Evolutionary conservation across 1,139 yeast genomes (phyloP), one percentile per base, ranked within the genome.

Genomic region (Yarrowia galli): DNA sequence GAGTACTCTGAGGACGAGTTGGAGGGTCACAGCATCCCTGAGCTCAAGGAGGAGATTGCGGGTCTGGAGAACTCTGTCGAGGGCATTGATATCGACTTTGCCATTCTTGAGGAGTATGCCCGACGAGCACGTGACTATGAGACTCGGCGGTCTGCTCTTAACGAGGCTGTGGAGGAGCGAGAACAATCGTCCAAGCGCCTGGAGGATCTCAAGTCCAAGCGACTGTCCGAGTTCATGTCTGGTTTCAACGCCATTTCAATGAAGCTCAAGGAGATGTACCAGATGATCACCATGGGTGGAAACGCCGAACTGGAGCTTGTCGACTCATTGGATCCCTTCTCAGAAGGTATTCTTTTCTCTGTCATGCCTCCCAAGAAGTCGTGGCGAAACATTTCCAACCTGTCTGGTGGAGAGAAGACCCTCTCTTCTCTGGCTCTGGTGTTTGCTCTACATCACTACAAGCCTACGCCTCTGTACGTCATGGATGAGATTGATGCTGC

Each of bases 401-500:
- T 96, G 70, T 92, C 98, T 1, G 99, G 99, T 70, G 99, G 99
- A 72, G 99, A 96, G 74, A 96, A 96, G 79, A 96, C 99, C 0
- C 83, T 96, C 72, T 90, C 97, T 75, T 95, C 99, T 0, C 82
- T 96, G 74, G 99, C 99, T 0, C 83, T 96, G 72, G 99, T 96
- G 6, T 96, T 96, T 84, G 99, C 99, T 0, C 84, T 96, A 58
- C 99, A 96, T 77, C 91, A 91, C 73, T 96, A 92, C 77, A 95
- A 92, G 76, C 99, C 99, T 0, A 96, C 99, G 0, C 99, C 99
- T 9, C 80, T 96, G 63, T 96, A 96, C 76, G 99, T 96, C 45
- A 96, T 96, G 99, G 99, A 96, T 80, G 99, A 96, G 80, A 95
- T 96, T 73, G 99, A 96, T 80, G 99, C 99, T 0, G 99, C 99